Conservation (phyloP, 208 protist genomes). For the Trypanosoma grayi region DNA sequence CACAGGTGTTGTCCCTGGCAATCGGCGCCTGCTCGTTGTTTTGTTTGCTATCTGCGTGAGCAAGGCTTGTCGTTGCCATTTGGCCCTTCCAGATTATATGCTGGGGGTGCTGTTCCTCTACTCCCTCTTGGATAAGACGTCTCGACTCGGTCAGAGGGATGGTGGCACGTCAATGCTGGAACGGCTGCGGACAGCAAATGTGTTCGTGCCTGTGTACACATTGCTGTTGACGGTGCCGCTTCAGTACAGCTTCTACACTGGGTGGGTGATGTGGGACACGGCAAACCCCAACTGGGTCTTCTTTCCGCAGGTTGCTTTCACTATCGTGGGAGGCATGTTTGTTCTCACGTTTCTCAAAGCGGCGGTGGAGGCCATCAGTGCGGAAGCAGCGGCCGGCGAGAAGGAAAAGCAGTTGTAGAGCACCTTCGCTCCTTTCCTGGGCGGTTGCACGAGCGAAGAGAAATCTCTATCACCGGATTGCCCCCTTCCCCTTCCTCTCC, state of each 20-base stretch:
- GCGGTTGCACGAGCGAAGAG: too few species aligned
- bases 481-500: too few species aligned
- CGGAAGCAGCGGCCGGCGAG: constrained; percentile 18
- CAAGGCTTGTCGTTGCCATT: constrained; percentile 38
- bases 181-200: constrained; percentile 29
- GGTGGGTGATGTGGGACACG: constrained; percentile 58
- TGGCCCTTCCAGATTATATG: constrained; percentile 48
- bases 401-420: constrained; percentile 3
- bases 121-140: constrained; percentile 37
- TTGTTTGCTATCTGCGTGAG: constrained; percentile 50
- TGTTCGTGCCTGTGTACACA: constrained; percentile 56
- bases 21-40: constrained; percentile 38
- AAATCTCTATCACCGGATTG: too few species aligned
- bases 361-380: constrained; percentile 36
- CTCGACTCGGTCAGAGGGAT: constrained; percentile 21
- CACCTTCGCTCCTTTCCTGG: constrained; percentile 2
- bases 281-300: constrained; percentile 82
- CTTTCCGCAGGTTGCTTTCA: constrained; percentile 57
- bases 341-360: constrained; percentile 42
- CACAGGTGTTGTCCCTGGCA: constrained; percentile 30
- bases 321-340: constrained; percentile 34
- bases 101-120: constrained; percentile 60
- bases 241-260: constrained; percentile 64
- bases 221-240: constrained; percentile 41
- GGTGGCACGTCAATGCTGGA: constrained; percentile 30